Evolutionary conservation across 2,329 filamentous ascomycete genomes (phyloP).

Genomic region (Aspergillus quadrilineatus): DNA sequence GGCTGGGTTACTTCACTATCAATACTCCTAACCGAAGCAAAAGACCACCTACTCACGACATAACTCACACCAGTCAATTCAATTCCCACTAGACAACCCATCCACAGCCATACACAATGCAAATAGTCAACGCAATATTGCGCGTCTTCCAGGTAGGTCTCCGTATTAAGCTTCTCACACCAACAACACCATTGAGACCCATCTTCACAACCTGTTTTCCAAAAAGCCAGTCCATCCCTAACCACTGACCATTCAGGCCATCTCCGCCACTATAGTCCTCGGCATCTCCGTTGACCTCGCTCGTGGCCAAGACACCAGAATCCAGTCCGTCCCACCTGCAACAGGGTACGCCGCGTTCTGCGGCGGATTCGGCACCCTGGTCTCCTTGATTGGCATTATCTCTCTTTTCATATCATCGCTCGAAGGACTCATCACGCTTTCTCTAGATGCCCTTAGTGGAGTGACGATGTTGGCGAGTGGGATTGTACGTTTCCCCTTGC

Average conservation of each 20-base stretch:
- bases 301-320: conserved; percentile 15
- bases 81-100: no score
- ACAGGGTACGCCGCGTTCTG: conserved; percentile 25
- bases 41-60: no score
- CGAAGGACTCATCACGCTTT: conserved; percentile 19
- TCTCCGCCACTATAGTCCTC: conserved; percentile 25
- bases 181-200: no score
- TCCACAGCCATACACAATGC: no score
- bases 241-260: conserved; percentile 7
- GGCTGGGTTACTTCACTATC: no score
- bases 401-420: conserved; percentile 15
- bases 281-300: conserved; percentile 24
- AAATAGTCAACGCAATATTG: no score
- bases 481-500: conserved; percentile 18
- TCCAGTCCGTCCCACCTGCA: conserved; percentile 18
- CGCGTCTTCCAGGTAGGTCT: no score
- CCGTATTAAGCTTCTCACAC: no score
- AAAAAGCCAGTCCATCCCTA: not conserved
- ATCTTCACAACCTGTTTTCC: no score
- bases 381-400: conserved; percentile 18
- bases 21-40: no score
- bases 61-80: no score
- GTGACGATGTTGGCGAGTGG: conserved; percentile 24
- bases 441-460: conserved; percentile 21
- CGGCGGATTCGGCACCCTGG: conserved; percentile 23